Evolutionary conservation across 192 early-diverging fungal genomes (phyloP).

Genomic region (Coemansia sp.): DNA sequence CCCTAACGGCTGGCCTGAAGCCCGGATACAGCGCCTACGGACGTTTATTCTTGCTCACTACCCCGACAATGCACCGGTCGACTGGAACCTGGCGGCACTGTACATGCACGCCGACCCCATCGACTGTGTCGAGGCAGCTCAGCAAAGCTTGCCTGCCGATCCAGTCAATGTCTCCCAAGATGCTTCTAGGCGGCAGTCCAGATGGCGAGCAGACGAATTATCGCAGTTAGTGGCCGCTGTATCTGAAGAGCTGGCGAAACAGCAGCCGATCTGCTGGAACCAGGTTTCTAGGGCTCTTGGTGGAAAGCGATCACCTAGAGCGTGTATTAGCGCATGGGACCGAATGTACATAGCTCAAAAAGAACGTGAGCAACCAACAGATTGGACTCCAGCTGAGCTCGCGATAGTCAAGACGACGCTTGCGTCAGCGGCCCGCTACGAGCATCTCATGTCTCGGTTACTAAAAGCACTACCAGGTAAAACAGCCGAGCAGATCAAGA

Average conservation of each 20-base stretch:
- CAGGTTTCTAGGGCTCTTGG: not conserved
- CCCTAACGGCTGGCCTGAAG: not conserved
- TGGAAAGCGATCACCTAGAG: slow-evolving; percentile 1
- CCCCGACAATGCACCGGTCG: not conserved
- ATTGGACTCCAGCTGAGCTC: not conserved
- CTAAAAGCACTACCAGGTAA: not conserved
- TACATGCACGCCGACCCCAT: slow-evolving; percentile 1
- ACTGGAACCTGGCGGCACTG: slow-evolving; percentile 2
- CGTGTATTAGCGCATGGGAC: not conserved
- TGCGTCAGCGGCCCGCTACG: not conserved
- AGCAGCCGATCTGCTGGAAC: not conserved
- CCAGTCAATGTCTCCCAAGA: not conserved
- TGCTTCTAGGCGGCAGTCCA: slow-evolving; percentile 1
- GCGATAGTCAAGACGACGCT: not conserved
- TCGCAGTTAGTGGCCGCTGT: not conserved
- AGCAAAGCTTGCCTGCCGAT: not conserved
- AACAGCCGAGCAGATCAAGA: not conserved
- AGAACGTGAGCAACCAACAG: not conserved
- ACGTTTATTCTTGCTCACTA: not conserved
- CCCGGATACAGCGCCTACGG: not conserved
- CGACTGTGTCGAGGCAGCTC: not conserved
- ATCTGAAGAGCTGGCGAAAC: not conserved
- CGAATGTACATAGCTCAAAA: not conserved
- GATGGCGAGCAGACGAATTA: slow-evolving; percentile 1
- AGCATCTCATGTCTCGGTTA: not conserved